These are phyloP conservation scores for Kockovaella imperatae DNA, from an alignment of 768 basidiomycete species.

Conservation along the genomic window DNA sequence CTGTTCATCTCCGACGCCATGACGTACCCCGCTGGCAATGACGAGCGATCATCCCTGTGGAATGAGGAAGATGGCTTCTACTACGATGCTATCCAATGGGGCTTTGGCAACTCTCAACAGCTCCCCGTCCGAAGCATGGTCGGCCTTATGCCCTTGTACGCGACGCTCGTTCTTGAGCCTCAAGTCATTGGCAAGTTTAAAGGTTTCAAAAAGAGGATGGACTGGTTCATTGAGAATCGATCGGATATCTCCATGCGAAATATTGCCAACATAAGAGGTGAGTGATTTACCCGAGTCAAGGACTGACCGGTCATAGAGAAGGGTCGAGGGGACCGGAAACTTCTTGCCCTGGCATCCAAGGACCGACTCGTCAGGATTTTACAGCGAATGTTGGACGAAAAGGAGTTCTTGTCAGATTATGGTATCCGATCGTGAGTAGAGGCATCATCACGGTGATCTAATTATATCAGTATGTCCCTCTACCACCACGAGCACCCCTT, in stretches of 20 bases:
- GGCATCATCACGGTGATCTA: background rate
- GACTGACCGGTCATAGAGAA: conserved; percentile 68
- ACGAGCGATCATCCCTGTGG: conserved; percentile 74
- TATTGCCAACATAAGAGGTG: conserved; percentile 92
- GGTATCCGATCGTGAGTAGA: conserved; percentile 83
- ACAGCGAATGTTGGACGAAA: conserved; percentile 94
- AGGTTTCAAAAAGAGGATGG: conserved; percentile 96
- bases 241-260: conserved; percentile 78
- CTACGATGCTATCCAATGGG: conserved; percentile 92
- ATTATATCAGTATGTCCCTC: conserved; percentile 63
- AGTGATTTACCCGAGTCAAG: conserved; percentile 61
- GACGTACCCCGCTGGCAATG: conserved; percentile 76
- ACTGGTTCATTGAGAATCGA: conserved; percentile 97
- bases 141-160: conserved; percentile 95
- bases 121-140: conserved; percentile 89
- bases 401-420: conserved; percentile 90
- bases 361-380: conserved; percentile 80
- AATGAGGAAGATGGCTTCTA: conserved; percentile 96
- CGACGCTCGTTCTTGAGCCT: conserved; percentile 87
- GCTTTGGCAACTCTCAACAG: conserved; percentile 70
- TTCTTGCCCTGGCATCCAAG: conserved; percentile 84
- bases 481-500: conserved; percentile 84
- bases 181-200: conserved; percentile 80
- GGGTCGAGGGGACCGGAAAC: conserved; percentile 75
- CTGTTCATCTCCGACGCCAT: conserved; percentile 98